Evolutionary conservation across 208 protist species (phyloP).

Genomic region (Crithidia sp.): DNA sequence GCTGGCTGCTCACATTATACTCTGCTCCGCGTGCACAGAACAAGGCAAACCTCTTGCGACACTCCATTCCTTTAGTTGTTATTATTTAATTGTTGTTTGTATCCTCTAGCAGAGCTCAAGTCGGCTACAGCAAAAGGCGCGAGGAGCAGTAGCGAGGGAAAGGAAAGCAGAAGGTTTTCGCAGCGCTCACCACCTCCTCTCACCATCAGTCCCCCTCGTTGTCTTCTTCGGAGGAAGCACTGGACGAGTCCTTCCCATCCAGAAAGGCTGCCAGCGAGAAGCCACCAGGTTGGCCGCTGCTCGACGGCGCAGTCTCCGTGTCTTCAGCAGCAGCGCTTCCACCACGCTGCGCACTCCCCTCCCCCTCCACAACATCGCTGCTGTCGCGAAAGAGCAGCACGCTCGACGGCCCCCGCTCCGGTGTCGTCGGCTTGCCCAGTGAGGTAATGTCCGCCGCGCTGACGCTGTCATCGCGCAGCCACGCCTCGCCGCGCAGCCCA

Average conservation of each 20-base stretch:
- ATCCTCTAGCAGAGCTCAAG: too few relatives aligned
- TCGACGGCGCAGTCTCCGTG: background rate
- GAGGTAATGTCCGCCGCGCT: conserved; percentile 12
- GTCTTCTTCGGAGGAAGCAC: background rate
- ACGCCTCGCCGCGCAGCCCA: conserved; percentile 51
- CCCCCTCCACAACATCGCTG: background rate
- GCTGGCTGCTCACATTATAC: too few relatives aligned
- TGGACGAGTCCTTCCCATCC: conserved; percentile 8
- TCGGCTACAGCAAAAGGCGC: too few relatives aligned
- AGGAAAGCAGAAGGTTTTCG: too few relatives aligned
- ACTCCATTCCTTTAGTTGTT: too few relatives aligned
- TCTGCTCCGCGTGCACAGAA: too few relatives aligned
- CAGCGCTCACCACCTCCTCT: background rate
- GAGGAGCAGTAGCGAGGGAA: too few relatives aligned
- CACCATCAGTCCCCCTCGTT: background rate
- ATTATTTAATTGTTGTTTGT: too few relatives aligned
- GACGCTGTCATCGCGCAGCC: conserved; percentile 25
- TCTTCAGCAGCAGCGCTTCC: background rate
- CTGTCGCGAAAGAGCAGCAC: conserved; percentile 26
- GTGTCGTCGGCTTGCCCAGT: conserved; percentile 26
- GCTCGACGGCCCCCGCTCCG: conserved; percentile 27
- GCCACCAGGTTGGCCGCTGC: background rate
- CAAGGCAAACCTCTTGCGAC: too few relatives aligned
- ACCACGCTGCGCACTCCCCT: background rate
- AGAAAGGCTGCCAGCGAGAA: conserved; percentile 34